These are phyloP conservation scores for Boehmeria nivea DNA, from an alignment of 306 rosid genomes.

Conservation along the genomic window DNA sequence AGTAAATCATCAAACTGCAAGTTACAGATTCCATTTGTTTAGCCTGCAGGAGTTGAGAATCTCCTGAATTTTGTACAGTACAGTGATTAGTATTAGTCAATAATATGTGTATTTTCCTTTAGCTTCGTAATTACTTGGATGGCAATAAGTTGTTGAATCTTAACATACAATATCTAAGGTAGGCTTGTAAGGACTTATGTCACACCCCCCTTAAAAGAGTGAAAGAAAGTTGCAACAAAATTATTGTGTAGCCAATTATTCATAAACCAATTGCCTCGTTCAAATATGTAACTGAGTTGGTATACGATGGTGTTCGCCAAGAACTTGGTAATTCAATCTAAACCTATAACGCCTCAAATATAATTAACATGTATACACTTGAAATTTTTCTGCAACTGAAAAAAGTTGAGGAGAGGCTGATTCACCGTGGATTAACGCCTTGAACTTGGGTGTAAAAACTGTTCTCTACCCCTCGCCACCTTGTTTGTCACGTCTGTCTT, in stretches of 20 bases:
- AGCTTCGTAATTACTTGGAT: too few relatives aligned
- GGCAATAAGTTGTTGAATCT: too few relatives aligned
- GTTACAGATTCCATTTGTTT: background rate
- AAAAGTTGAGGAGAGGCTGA: background rate
- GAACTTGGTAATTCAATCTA: background rate
- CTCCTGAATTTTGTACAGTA: constrained; percentile 8
- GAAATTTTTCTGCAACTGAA: background rate
- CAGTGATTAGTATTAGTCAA: background rate
- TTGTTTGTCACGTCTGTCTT: constrained; percentile 26
- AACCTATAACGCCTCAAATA: background rate
- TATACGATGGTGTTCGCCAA: too few relatives aligned
- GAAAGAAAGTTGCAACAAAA: too few relatives aligned
- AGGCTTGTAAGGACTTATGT: too few relatives aligned
- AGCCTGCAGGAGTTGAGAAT: background rate
- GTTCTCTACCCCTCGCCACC: background rate
- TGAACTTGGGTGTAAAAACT: background rate
- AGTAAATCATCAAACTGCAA: background rate
- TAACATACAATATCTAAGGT: too few relatives aligned
- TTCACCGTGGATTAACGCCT: background rate
- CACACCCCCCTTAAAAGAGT: too few relatives aligned
- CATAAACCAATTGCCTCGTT: too few relatives aligned
- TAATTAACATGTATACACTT: background rate
- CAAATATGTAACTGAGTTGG: too few relatives aligned
- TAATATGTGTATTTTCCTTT: too few relatives aligned
- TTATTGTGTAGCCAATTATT: too few relatives aligned